These are phyloP conservation scores for Hydrangea macrophylla DNA, from an alignment of 148 eudicot genomes.

Conservation along the genomic window DNA sequence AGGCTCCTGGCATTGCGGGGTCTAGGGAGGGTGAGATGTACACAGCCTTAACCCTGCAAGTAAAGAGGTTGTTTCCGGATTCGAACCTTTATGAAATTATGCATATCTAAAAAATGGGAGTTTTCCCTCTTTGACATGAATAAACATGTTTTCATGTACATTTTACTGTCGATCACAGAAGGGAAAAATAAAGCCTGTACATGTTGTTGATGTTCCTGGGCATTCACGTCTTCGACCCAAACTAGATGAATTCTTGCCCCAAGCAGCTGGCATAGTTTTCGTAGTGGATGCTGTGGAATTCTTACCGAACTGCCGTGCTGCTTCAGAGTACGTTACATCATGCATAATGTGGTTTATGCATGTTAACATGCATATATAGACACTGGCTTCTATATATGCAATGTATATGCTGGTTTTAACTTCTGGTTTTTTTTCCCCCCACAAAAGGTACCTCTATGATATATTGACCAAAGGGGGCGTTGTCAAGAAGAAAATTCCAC, in stretches of 20 bases:
- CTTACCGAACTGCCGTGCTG: constrained; percentile 72
- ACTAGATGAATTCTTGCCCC: constrained; percentile 86
- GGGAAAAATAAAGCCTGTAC: constrained; percentile 74
- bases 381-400: not conserved
- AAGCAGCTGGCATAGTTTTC: constrained; percentile 79
- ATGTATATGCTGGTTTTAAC: not conserved
- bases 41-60: too few relatives aligned
- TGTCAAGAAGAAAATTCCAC: constrained; percentile 72
- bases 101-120: too few relatives aligned
- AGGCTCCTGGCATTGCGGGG: too few relatives aligned
- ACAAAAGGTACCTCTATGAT: constrained; percentile 75
- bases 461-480: constrained; percentile 75
- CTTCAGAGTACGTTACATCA: constrained; percentile 68
- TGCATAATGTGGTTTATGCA: not conserved
- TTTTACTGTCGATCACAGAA: constrained; percentile 37
- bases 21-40: too few relatives aligned
- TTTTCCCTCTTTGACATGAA: too few relatives aligned
- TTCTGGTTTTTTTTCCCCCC: not conserved
- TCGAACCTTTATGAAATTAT: too few relatives aligned
- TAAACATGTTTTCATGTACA: not conserved
- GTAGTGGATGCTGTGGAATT: constrained; percentile 93
- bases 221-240: constrained; percentile 89
- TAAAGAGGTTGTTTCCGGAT: too few relatives aligned
- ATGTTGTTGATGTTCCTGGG: constrained; percentile 90
- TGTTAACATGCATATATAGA: too few relatives aligned